These are phyloP conservation scores for Senna siamea DNA, from an alignment of 306 rosid species.

Conservation along the genomic window DNA sequence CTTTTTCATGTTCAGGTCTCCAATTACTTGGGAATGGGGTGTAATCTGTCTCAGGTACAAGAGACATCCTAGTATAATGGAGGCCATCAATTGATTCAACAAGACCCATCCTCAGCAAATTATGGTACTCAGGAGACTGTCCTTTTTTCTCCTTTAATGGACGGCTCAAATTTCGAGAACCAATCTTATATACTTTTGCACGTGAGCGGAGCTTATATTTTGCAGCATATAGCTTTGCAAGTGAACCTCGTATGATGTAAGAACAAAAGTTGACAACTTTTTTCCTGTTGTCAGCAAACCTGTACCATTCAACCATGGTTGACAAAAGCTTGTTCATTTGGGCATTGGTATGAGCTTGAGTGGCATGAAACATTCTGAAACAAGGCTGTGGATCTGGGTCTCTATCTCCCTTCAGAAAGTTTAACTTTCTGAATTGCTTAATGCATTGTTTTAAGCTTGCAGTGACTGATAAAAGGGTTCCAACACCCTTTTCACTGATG, in stretches of 20 bases:
- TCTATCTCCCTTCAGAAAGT: slow-evolving; percentile 85
- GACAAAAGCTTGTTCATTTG: slow-evolving; percentile 96
- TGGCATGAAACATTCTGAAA: slow-evolving; percentile 97
- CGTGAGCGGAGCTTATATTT: slow-evolving; percentile 94
- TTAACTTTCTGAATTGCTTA: slow-evolving; percentile 85
- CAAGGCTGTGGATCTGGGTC: slow-evolving; percentile 99
- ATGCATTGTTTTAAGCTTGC: slow-evolving; percentile 94
- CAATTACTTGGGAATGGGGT: slow-evolving; percentile 81
- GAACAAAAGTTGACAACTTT: slow-evolving; percentile 93
- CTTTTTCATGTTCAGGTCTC: slow-evolving; percentile 91
- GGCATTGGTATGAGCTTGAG: slow-evolving; percentile 96
- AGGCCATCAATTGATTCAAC: slow-evolving; percentile 95
- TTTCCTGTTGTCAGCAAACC: slow-evolving; percentile 92
- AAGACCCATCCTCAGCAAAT: slow-evolving; percentile 95
- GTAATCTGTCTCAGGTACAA: slow-evolving; percentile 92
- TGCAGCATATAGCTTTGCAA: slow-evolving; percentile 98
- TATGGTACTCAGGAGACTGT: slow-evolving; percentile 89
- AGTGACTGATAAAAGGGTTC: slow-evolving; percentile 90
- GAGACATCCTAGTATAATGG: slow-evolving; percentile 87
- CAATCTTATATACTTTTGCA: slow-evolving; percentile 96
- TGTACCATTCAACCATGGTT: slow-evolving; percentile 92
- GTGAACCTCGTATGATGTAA: slow-evolving; percentile 84
- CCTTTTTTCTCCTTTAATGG: slow-evolving; percentile 97
- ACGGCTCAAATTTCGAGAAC: slow-evolving; percentile 81
- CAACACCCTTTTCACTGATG: slow-evolving; percentile 95